Base-by-base conservation (phyloP, 768 basidiomycete genomes). In the Amanita muscaria region DNA sequence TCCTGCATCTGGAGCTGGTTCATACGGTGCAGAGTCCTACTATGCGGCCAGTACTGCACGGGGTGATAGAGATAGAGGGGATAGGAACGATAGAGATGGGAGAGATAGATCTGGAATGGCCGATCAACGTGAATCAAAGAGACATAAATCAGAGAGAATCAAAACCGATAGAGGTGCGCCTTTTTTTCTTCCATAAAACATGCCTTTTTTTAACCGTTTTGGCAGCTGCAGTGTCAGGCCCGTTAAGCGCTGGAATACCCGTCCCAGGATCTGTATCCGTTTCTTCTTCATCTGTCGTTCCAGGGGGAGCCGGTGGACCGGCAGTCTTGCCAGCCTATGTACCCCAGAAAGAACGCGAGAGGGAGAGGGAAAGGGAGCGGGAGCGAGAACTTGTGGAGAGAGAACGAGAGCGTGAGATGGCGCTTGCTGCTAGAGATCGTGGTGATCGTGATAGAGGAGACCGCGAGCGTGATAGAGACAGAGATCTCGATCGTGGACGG, bases 41-140 rank as follows among this genome's bases (percentile, higher is more conserved):
- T 34, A 15, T 36, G 25, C 16, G 47, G 31, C 38, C 25, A 35
- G 42, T 40, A 39, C 42, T 35, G 40, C 38, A n/a, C 52, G 59
- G 44, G 50, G 25, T 12, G 64, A 60, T 22, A 53, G 63, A 19
- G 72, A 73, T n/a, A 62, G 70, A n/a, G 44, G 50, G 25, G 52
- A 62, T 34, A 54, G 60, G 18, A 6, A 6, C 27, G 64, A 60
- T 22, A 53, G 63, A 19, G 72, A 73, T n/a, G 62, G 70, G n/a
- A n/a, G n/a, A n/a, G n/a, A n/a, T n/a, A n/a, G n/a, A n/a, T n/a
- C n/a, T 11, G 61, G 69, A 4, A 48, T n/a, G 4, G n/a, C 51
- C 4, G 66, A 68, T 46, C 69, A 72, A 49, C 65, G 80, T 32
- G 81, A 83, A 49, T 63, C 74, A 12, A 83, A 82, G 59, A 69